These are phyloP conservation scores for Eucommia ulmoides DNA, from an alignment of 257 asterid species.

Conservation along the genomic window DNA sequence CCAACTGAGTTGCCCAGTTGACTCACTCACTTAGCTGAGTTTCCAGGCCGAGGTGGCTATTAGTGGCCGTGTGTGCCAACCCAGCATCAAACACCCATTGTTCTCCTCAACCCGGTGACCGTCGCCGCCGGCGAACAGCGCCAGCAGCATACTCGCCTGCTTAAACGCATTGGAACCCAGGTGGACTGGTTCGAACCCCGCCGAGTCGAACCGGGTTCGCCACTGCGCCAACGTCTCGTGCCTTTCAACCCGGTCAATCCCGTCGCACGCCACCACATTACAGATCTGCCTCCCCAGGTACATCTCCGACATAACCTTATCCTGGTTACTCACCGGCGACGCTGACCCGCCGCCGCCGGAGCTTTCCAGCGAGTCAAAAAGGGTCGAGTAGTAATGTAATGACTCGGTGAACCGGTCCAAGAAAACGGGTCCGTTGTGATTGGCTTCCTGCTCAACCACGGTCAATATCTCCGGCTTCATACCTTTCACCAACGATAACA, in stretches of 20 bases:
- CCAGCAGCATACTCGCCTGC: slow-evolving; percentile 10
- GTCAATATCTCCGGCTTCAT: slow-evolving; percentile 7
- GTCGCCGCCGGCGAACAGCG: not conserved
- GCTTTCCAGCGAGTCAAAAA: slow-evolving; percentile 9
- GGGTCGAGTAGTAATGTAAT: slow-evolving; percentile 6
- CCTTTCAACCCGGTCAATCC: slow-evolving; percentile 6
- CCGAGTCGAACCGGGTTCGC: slow-evolving; percentile 5
- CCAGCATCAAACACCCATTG: slow-evolving; percentile 7
- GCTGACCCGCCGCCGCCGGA: not conserved
- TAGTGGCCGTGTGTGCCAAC: slow-evolving; percentile 10
- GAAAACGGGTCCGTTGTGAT: slow-evolving; percentile 1
- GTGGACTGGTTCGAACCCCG: slow-evolving; percentile 8
- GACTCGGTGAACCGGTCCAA: slow-evolving; percentile 8
- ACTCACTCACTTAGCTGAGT: slow-evolving; percentile 1
- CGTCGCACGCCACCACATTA: slow-evolving; percentile 6
- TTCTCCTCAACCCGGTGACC: slow-evolving; percentile 8
- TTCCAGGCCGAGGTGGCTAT: slow-evolving; percentile 14
- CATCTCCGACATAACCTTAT: slow-evolving; percentile 9
- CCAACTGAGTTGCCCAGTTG: not conserved
- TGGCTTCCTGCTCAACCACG: slow-evolving; percentile 7
- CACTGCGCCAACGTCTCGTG: slow-evolving; percentile 8
- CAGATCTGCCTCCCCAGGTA: slow-evolving; percentile 10
- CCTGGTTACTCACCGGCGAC: slow-evolving; percentile 5
- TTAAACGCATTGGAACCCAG: slow-evolving; percentile 1
- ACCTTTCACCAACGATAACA: not conserved